Percentiles rank a stretch among this genome's conserved stretches.
Evolutionary conservation across 805 yeast species (phyloP).

Genomic region (Tetrapisispora iriomotensis): DNA sequence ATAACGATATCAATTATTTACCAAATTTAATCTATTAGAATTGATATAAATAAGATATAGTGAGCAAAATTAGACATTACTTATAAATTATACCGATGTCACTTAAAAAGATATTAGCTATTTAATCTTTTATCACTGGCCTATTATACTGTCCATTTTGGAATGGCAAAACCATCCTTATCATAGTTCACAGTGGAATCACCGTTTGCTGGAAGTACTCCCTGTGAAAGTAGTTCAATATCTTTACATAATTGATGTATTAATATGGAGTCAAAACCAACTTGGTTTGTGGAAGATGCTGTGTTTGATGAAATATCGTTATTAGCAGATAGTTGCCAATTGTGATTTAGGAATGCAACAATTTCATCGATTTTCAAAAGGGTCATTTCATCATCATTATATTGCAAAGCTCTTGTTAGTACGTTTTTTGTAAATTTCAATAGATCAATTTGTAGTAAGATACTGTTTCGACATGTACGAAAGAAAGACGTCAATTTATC

Average conservation of each 20-base stretch:
- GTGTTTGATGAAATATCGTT: conserved; percentile 3
- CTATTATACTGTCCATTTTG: conserved; percentile 1
- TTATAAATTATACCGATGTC: too few relatives aligned
- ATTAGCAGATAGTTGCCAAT: conserved; percentile 16
- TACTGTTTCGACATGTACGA: conserved; percentile 22
- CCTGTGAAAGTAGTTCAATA: conserved; percentile 8
- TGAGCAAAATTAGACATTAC: too few relatives aligned
- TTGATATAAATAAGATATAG: too few relatives aligned
- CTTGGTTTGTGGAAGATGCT: conserved; percentile 12
- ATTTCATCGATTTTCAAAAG: conserved; percentile 4
- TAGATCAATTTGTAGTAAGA: conserved; percentile 28
- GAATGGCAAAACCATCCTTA: conserved; percentile 3
- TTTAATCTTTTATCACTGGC: too few relatives aligned
- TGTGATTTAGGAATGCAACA: conserved; percentile 12
- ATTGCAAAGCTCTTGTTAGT: conserved; percentile 16
- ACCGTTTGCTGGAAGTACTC: neutral
- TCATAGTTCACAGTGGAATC: neutral
- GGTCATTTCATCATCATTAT: conserved; percentile 1
- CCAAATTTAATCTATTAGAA: too few relatives aligned
- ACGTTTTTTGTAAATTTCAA: conserved; percentile 25
- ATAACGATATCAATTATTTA: too few relatives aligned
- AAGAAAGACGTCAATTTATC: conserved; percentile 18
- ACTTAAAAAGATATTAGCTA: too few relatives aligned
- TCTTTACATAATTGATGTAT: conserved; percentile 28
- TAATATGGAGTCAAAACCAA: conserved; percentile 28